These are phyloP conservation scores for Metarhizium robertsii DNA, from an alignment of 2,329 filamentous ascomycete species.

Conservation along the genomic window DNA sequence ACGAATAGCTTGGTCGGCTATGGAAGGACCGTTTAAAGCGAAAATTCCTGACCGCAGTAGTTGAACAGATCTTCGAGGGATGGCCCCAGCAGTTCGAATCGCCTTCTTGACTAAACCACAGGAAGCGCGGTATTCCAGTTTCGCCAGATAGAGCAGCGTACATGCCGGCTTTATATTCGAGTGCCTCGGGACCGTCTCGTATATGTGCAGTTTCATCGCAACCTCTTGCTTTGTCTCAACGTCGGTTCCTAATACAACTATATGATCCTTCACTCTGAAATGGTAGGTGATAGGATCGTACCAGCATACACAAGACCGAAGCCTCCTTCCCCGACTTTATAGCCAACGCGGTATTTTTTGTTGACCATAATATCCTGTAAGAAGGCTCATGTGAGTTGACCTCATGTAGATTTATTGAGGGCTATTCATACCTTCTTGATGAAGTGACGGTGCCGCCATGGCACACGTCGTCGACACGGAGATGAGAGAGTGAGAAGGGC, in stretches of 20 bases:
- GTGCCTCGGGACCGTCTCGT: slow-evolving; percentile 97
- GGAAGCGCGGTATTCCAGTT: slow-evolving; percentile 95
- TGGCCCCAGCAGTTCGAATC: slow-evolving; percentile 92
- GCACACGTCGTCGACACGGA: too few species aligned
- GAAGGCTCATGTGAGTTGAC: neutral
- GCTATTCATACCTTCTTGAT: too few species aligned
- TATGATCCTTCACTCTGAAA: neutral
- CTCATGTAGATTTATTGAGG: neutral
- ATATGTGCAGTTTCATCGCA: slow-evolving; percentile 99
- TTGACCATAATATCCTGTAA: slow-evolving; percentile 11
- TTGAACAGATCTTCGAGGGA: slow-evolving; percentile 98
- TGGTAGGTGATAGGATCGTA: neutral
- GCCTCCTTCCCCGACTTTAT: slow-evolving; percentile 12
- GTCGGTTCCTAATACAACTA: slow-evolving; percentile 68
- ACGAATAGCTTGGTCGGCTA: slow-evolving; percentile 96
- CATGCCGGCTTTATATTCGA: slow-evolving; percentile 96
- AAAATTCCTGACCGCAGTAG: slow-evolving; percentile 99
- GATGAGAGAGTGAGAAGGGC: too few species aligned
- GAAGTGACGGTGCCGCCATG: too few species aligned
- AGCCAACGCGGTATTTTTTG: slow-evolving; percentile 11
- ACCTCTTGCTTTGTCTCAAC: slow-evolving; percentile 99
- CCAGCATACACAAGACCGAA: slow-evolving; percentile 13
- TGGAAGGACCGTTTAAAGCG: slow-evolving; percentile 88
- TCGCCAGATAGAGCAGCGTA: slow-evolving; percentile 85
- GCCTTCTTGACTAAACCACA: slow-evolving; percentile 98